These are phyloP conservation scores for Chrysoporthe puriensis DNA, from an alignment of 2,329 filamentous ascomycete species.

Conservation along the genomic window DNA sequence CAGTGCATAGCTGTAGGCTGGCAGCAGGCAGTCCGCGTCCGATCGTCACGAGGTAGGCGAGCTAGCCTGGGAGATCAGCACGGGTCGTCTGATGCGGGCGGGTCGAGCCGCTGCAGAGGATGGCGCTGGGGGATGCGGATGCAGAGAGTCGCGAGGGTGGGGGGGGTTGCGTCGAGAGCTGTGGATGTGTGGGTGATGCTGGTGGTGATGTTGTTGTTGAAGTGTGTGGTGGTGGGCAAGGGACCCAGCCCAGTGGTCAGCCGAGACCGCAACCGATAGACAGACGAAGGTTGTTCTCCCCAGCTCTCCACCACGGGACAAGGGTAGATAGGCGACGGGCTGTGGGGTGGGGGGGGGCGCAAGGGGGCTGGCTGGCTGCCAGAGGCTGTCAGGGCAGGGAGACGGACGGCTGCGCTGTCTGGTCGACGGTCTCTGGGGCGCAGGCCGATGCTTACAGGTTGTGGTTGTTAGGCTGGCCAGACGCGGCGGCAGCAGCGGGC, in stretches of 20 bases:
- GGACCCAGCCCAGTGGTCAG: slow-evolving; percentile 1
- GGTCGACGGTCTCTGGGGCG: background rate
- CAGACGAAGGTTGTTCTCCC: background rate
- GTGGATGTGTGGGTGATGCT: slow-evolving; percentile 2
- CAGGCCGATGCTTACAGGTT: background rate
- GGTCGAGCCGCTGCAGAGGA: slow-evolving; percentile 16
- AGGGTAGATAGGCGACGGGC: background rate
- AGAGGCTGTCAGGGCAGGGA: background rate
- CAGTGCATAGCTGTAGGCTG: slow-evolving; percentile 28
- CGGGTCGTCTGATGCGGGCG: slow-evolving; percentile 18
- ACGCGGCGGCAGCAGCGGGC: too few species aligned
- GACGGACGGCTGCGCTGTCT: background rate
- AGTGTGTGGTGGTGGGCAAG: background rate
- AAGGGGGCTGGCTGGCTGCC: background rate
- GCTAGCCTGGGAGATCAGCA: slow-evolving; percentile 17
- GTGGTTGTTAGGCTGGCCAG: too few species aligned
- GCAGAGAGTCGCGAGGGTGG: background rate
- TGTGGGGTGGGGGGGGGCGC: background rate
- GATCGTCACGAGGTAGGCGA: slow-evolving; percentile 20
- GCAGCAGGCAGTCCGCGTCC: slow-evolving; percentile 7
- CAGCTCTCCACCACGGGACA: background rate
- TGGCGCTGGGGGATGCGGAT: background rate
- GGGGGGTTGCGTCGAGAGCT: background rate
- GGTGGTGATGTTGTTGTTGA: slow-evolving; percentile 6
- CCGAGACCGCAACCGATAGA: slow-evolving; percentile 16